Evolutionary conservation across 768 basidiomycete species (phyloP), one percentile per base, ranked within the genome.

Genomic region (Pleurotus eryngii): DNA sequence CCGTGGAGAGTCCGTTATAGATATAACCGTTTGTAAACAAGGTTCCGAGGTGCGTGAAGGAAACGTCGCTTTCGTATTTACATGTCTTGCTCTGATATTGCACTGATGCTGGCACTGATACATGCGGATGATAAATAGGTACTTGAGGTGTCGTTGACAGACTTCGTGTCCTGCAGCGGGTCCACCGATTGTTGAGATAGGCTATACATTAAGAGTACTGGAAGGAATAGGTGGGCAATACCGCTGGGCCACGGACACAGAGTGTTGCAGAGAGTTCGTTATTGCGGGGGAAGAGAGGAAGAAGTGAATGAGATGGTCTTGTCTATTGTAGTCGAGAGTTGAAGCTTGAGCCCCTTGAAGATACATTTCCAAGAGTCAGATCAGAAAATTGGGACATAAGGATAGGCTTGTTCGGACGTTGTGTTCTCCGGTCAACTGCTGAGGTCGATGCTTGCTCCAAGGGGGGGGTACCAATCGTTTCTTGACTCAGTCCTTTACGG

Each of bases 391-490:
- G 22, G 15, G 37, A 42, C 42, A 54, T 54, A 54, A 54, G 27
- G 51, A 40, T 54, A 54, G 38, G 51, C 39, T 54, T n/a, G 17
- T 11, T 17, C 6, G 15, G 20, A 42, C 51, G 18, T 22, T 9
- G 20, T 38, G 24, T 54, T 54, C 15, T 8, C 38, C 27, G 49
- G 51, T 64, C 57, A 68, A 69, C n/a, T 63, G 49, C 30, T 66
- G 65, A 50, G 65, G 61, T 61, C 59, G 12, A 65, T 62, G 5
- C 64, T 56, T 42, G 64, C 63, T 18, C 60, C 62, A 7, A 65
- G 46, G 30, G 43, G 27, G 43, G 27, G 11, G 59, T 43, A 43
- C 60, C 58, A 40, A 58, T 56, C 18, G 46, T 47, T 14, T 43
- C 60, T 45, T 61, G 55, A 24, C 54, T 56, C 12, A 43, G n/a